Percentiles rank a stretch among this genome's conserved stretches.
Evolutionary conservation across 2,329 filamentous ascomycete genomes (phyloP).

Genomic region (Aspergillus clavatus): DNA sequence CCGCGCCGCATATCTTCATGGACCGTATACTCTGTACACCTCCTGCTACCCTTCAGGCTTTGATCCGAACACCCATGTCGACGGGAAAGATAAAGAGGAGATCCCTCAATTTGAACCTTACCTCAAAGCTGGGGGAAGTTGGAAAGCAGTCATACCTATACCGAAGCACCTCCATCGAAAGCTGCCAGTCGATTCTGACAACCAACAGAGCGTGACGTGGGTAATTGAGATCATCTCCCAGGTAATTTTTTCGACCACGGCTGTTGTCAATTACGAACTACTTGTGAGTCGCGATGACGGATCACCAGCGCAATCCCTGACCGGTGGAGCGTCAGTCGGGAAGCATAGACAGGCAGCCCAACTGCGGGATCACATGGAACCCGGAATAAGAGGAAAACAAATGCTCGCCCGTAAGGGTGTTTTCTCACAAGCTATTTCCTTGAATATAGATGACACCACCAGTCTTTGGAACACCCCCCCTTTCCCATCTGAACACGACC

Average conservation of each 20-base stretch:
- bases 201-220: slow-evolving; percentile 66
- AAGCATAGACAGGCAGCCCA: slow-evolving; percentile 59
- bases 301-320: slow-evolving; percentile 65
- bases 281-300: slow-evolving; percentile 80
- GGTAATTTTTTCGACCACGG: slow-evolving; percentile 86
- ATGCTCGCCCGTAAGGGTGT: slow-evolving; percentile 66
- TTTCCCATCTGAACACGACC: slow-evolving; percentile 53
- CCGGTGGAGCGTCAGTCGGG: slow-evolving; percentile 48
- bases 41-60: slow-evolving; percentile 80
- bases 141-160: slow-evolving; percentile 73
- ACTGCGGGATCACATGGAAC: slow-evolving; percentile 70
- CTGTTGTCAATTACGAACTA: slow-evolving; percentile 82
- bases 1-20: slow-evolving; percentile 92
- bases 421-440: slow-evolving; percentile 72
- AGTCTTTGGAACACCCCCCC: slow-evolving; percentile 89
- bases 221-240: slow-evolving; percentile 88
- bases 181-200: slow-evolving; percentile 25
- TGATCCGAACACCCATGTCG: slow-evolving; percentile 73
- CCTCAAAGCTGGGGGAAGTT: slow-evolving; percentile 86
- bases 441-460: slow-evolving; percentile 82
- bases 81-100: slow-evolving; percentile 64
- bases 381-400: slow-evolving; percentile 50
- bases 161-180: slow-evolving; percentile 70
- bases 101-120: slow-evolving; percentile 92
- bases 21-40: slow-evolving; percentile 85